These are phyloP conservation scores for Ophiostoma pallidulum DNA, from an alignment of 2,329 filamentous ascomycete genomes.

Conservation along the genomic window DNA sequence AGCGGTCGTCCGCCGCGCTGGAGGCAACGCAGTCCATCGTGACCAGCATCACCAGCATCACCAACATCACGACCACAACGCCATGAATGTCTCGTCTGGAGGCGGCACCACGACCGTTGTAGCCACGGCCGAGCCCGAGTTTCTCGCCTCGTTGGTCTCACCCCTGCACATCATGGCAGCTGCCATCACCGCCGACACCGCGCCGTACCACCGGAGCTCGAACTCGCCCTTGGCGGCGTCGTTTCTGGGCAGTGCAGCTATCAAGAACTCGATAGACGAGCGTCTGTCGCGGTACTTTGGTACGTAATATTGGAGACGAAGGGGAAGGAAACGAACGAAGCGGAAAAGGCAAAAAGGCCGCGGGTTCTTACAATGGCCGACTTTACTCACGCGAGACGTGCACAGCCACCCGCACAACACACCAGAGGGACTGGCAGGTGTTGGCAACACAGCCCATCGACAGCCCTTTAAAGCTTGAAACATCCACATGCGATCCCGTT, in stretches of 20 bases:
- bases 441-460: conserved; percentile 17
- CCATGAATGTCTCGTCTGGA: neutral
- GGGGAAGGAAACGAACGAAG: too few relatives aligned
- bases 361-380: too few relatives aligned
- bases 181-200: conserved; percentile 15
- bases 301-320: neutral
- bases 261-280: conserved; percentile 14
- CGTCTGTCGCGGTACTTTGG: conserved; percentile 17
- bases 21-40: too few relatives aligned
- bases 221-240: conserved; percentile 10
- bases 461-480: conserved; percentile 18
- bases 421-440: conserved; percentile 20
- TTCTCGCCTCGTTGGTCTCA: conserved; percentile 15
- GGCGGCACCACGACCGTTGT: neutral
- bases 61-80: neutral
- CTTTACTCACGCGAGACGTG: neutral
- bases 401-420: conserved; percentile 13
- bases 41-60: neutral
- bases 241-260: conserved; percentile 1
- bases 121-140: conserved; percentile 13
- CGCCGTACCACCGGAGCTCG: conserved; percentile 11
- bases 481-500: conserved; percentile 18
- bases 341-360: too few relatives aligned
- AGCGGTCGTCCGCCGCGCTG: neutral
- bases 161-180: conserved; percentile 19